Base-by-base conservation (phyloP, 805 yeast genomes). In the Yamadazyma sp. region DNA sequence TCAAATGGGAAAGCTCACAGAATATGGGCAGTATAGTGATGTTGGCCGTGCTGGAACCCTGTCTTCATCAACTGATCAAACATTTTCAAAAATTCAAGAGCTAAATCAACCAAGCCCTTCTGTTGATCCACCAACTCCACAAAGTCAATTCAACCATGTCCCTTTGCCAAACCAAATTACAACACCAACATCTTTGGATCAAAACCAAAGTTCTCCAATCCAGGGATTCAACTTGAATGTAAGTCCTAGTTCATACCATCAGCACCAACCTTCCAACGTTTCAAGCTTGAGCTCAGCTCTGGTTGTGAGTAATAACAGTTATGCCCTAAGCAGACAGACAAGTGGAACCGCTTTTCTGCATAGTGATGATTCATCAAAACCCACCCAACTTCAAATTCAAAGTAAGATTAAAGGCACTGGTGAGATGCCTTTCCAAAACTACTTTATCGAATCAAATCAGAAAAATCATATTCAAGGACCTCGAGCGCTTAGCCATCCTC, bases 261-360 rank as follows among this genome's bases (percentile, higher is more conserved):
- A 23, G 10, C 40, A 37, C 15, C 47, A 37, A 14, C 9, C 4
- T 15, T 43, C 47, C 5, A 35, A 40, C 24, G n/a, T 31, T 9
- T 40, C 44, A 5, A 39, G 37, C 14, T 8, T 30, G 21, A 43
- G 47, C 24, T 19, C 31, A 22, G 15, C 4, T 6, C 31, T 20
- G 38, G 20, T 11, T 15, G 18, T 13, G 31, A 37, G 30, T 20
- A 23, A 19, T 23, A 19, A 34, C 10, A 37, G 33, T 29, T 12
- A 17, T 17, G 20, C 23, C 5, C 28, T 33, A 20, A 20, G 23
- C 5, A 31, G 13, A 15, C 10, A 23, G 12, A 19, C 26, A 11
- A 26, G 30, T 15, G 35, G 26, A 11, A 23, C 26, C 7, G 13
- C 10, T 8, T 23, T 8, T n/a, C 26, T 23, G 26, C 10, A 23